Percentiles rank a stretch among this genome's conserved stretches.
phyloP scores from a whole-genome alignment of 108 stramenopile species.

The Schizochytrium sp. region DNA sequence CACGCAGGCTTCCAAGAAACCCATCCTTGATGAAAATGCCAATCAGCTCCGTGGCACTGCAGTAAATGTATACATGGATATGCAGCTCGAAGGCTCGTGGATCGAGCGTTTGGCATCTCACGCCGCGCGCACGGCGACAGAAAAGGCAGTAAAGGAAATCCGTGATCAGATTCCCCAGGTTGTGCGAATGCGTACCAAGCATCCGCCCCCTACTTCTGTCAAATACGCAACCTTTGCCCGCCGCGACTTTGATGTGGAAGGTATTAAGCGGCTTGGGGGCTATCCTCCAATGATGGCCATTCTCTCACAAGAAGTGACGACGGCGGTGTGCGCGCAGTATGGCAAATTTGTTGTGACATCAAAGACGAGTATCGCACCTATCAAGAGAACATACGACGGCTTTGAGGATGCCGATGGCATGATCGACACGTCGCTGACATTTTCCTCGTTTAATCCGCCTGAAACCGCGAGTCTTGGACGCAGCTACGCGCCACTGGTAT shows the following conservation, averaged over 20 bases:
- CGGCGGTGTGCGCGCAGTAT: slow-evolving; percentile 55
- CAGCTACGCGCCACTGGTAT: background rate
- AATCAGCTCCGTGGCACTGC: background rate
- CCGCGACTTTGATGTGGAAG: slow-evolving; percentile 36
- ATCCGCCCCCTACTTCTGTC: slow-evolving; percentile 40
- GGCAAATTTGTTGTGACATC: slow-evolving; percentile 40
- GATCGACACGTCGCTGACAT: background rate
- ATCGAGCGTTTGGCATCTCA: background rate
- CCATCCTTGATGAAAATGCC: background rate
- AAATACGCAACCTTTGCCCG: slow-evolving; percentile 52
- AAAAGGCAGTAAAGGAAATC: background rate
- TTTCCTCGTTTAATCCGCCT: background rate
- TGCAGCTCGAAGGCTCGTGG: background rate
- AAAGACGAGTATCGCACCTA: background rate
- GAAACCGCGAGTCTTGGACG: background rate
- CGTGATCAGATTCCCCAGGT: background rate
- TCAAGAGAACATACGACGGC: background rate
- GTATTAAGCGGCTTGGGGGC: slow-evolving; percentile 38
- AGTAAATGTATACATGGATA: background rate
- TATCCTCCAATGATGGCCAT: slow-evolving; percentile 34
- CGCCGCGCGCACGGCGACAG: background rate
- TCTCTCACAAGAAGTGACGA: slow-evolving; percentile 45
- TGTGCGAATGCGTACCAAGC: slow-evolving; percentile 28
- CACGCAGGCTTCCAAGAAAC: background rate
- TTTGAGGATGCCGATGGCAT: background rate